Base-by-base conservation (phyloP, 306 rosid genomes). In the Vigna nakashimae region DNA sequence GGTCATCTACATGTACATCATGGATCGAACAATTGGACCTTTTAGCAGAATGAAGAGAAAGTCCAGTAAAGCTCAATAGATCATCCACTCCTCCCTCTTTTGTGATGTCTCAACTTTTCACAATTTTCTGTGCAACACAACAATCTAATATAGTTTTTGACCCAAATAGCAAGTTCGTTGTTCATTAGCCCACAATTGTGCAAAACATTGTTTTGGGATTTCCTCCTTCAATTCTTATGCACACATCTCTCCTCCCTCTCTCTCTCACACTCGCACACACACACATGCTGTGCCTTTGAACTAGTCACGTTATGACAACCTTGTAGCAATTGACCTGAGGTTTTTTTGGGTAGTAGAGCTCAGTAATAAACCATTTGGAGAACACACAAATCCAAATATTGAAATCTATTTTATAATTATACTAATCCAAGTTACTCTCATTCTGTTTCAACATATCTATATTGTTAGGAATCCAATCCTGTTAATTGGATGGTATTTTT, bases 31-130 rank as follows among this genome's bases (percentile, higher is more conserved):
- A 42, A 90, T 91, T 9, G 98, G 98, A 52, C 98, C 98, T 4
- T 95, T 86, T 50, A 92, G 93, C 89, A 67, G 98, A 82, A 91
- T 92, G 90, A 95, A 95, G 93, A 91, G 98, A 78, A 88, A 87
- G 74, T 56, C 83, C 0, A 84, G 79, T 65, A 92, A 95, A 81
- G 43, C 88, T 1, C 90, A 90, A 70, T 86, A 91, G 82, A 40
- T 51, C 45, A 12, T 73, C 14, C 24, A 26, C 65, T 58, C 40
- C 42, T 58, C 40, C 34, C 30, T 53, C 40, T 10, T 30, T 53
- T 51, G 36, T 76, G 68, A 74, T 82, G 70, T 70, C 28, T 69
- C 49, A 2, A 63, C 80, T 69, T 38, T 17, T 18, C 52, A 18
- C 17, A 11, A 16, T 42, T 65, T 42, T 18, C 5, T 65, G 49